Percentiles rank a stretch among this genome's conserved stretches.
Conservation (phyloP, 2,329 filamentous ascomycete genomes). For the Stachybotrys echinatus region DNA sequence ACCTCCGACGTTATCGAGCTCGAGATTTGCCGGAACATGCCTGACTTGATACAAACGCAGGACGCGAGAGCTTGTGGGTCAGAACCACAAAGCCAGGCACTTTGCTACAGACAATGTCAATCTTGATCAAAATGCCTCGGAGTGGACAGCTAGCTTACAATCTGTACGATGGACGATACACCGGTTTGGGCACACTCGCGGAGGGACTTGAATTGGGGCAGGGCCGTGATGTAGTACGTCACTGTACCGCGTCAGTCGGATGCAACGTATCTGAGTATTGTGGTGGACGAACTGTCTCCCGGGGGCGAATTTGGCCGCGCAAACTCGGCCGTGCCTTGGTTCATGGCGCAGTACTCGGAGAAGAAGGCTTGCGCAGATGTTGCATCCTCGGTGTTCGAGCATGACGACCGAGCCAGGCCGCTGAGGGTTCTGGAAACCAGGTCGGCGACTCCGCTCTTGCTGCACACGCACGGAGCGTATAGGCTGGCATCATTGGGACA, state of each 20-base stretch:
- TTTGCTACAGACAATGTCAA: conserved; percentile 17
- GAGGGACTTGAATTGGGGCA: conserved; percentile 40
- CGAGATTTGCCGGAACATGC: conserved; percentile 36
- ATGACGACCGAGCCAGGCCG: conserved; percentile 35
- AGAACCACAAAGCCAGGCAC: conserved; percentile 32
- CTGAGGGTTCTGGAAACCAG: conserved; percentile 37
- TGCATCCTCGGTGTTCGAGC: conserved; percentile 39
- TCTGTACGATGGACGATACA: conserved; percentile 34
- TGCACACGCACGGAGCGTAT: conserved; percentile 47
- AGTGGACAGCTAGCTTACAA: conserved; percentile 21
- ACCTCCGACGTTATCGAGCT: conserved; percentile 38
- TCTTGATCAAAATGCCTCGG: conserved; percentile 9
- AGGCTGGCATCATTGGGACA: conserved; percentile 34
- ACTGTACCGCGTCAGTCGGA: conserved; percentile 24
- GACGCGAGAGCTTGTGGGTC: conserved; percentile 46
- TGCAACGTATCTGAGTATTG: too few species aligned
- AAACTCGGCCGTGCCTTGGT: conserved; percentile 43
- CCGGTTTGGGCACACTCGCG: conserved; percentile 38
- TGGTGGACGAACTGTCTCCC: conserved; percentile 39
- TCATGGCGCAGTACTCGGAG: conserved; percentile 45
- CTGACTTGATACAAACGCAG: conserved; percentile 45
- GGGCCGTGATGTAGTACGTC: conserved; percentile 49
- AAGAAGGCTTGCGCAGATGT: conserved; percentile 45
- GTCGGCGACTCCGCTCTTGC: conserved; percentile 42
- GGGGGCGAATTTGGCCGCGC: conserved; percentile 39